These are phyloP conservation scores for Russula abietina DNA, from an alignment of 768 basidiomycete genomes.

Conservation along the genomic window DNA sequence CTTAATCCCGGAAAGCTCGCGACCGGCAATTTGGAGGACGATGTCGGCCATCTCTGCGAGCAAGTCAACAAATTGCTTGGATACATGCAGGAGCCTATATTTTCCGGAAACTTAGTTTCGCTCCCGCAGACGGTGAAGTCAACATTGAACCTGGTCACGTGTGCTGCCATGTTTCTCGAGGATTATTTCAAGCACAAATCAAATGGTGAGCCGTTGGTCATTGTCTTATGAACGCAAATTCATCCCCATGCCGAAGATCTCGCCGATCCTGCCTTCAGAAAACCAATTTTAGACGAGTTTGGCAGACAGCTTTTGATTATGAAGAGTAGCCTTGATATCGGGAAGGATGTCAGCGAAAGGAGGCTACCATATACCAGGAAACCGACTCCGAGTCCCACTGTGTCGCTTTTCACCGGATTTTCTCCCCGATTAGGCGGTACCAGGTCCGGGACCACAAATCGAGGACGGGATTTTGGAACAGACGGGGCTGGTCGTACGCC, in stretches of 20 bases:
- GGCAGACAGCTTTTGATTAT: background rate
- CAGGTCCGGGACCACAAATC: background rate
- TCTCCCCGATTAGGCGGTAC: background rate
- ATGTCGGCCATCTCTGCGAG: constrained; percentile 5
- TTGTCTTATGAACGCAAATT: background rate
- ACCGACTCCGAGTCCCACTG: background rate
- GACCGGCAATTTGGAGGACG: constrained; percentile 2
- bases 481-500: background rate
- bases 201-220: background rate
- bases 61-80: background rate
- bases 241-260: background rate
- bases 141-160: background rate
- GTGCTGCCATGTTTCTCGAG: constrained; percentile 17
- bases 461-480: background rate
- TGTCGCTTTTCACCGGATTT: background rate
- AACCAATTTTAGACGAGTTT: background rate
- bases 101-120: background rate
- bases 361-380: background rate
- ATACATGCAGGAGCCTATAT: constrained; percentile 1
- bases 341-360: background rate
- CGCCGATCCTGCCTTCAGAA: background rate
- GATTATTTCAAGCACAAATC: constrained; percentile 9
- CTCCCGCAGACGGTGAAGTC: background rate
- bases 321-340: background rate
- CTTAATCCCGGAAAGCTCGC: background rate